Base-by-base conservation (phyloP, 768 basidiomycete genomes). In the Rhizopogon vinicolor region DNA sequence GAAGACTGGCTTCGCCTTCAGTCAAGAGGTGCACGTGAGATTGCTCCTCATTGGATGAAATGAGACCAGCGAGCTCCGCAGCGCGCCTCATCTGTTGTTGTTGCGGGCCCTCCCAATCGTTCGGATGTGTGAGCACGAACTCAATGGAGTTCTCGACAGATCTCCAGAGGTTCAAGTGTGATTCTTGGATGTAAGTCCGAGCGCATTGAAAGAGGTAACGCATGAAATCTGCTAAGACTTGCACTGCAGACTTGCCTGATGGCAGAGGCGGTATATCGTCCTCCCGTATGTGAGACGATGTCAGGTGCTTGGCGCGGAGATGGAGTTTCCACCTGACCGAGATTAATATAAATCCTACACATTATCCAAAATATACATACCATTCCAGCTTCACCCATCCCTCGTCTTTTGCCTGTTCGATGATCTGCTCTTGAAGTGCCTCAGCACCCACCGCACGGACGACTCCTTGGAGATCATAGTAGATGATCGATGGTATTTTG, bases 401-500 rank as follows among this genome's bases (percentile, higher is more conserved):
- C 50, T 72, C 68, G 1, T 76, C 73, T 41, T 74, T 73, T 1
- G 76, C 78, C 44, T 65, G 57, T 5, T 73, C 72, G 18, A 72
- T 61, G 25, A 73, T 61, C 10, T 68, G 65, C 31, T 72, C 69
- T 14, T 70, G 64, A 12, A 60, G 19, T 0, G 78, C 72, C 54
- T 79, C 78, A 1, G 77, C 78, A 0, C 80, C 80, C 5, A 74
- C 64, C 0, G 79, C 80, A 39, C 62, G 69, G 3, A 75, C 65
- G 0, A 40, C 37, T 2, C 77, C 79, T n/a, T 67, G 56, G 8
- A 58, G 51, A 54, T 79, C 78, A 56, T 82, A 82, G 55, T 76
- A 77, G 13, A 82, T 54, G 31, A 79, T 65, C 0, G 78, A 76
- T 0, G 78, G 80, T 41, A 82, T 78, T 55, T 80, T 82, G 22